These are phyloP conservation scores for Triadica sebifera DNA, from an alignment of 345 rosid species.

Conservation along the genomic window DNA sequence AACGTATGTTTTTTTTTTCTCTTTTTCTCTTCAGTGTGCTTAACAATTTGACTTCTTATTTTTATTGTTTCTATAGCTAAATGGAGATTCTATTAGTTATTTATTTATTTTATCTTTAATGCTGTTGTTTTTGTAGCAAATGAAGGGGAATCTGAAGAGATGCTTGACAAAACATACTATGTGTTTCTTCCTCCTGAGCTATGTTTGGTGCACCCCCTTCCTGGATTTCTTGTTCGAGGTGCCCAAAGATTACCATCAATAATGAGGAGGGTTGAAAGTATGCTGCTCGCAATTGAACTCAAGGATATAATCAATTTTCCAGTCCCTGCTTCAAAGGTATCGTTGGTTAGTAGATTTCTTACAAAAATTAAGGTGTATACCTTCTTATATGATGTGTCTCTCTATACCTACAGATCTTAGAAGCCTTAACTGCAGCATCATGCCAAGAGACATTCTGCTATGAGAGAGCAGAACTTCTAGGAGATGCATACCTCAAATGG, in stretches of 20 bases:
- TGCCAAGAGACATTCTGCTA: slow-evolving; percentile 99
- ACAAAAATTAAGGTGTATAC: neutral
- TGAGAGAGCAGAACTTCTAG: slow-evolving; percentile 98
- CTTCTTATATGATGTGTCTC: slow-evolving; percentile 12
- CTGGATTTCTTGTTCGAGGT: slow-evolving; percentile 92
- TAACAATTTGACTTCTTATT: neutral
- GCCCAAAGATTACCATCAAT: slow-evolving; percentile 96
- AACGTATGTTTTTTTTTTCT: slow-evolving; percentile 44
- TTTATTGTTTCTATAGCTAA: slow-evolving; percentile 24
- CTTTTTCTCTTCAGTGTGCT: neutral
- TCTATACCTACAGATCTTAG: slow-evolving; percentile 60
- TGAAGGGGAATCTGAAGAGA: slow-evolving; percentile 72
- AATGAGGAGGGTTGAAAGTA: slow-evolving; percentile 98
- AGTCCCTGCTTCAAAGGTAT: slow-evolving; percentile 81
- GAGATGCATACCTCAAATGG: slow-evolving; percentile 99
- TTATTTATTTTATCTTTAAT: too few relatives aligned
- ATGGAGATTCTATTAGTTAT: neutral
- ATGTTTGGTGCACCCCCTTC: slow-evolving; percentile 90
- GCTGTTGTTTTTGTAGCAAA: slow-evolving; percentile 9
- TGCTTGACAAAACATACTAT: slow-evolving; percentile 78
- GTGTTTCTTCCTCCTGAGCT: slow-evolving; percentile 96
- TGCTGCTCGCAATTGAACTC: slow-evolving; percentile 86
- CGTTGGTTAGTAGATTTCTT: neutral
- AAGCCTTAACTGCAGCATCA: slow-evolving; percentile 96
- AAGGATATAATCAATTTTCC: slow-evolving; percentile 63